phyloP scores from a whole-genome alignment of 495 filamentous ascomycete genomes.

The Aspergillus indologenus region DNA sequence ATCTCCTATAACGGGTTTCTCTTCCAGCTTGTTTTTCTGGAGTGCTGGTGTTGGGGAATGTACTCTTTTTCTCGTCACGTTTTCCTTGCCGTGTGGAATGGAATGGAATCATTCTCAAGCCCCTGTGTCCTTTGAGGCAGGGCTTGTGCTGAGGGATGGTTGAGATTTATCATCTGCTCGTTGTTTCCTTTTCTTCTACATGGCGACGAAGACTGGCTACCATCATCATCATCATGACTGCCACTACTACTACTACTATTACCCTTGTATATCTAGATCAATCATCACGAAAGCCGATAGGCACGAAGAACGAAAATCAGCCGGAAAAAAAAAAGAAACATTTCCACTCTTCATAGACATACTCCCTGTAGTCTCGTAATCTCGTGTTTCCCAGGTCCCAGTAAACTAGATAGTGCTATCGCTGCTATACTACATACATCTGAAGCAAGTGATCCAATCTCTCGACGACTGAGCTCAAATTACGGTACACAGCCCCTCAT shows the following conservation, averaged over 20 bases:
- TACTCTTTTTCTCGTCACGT: neutral
- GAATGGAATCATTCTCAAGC: too few relatives aligned
- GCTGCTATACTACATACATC: neutral
- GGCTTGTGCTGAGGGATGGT: constrained; percentile 13
- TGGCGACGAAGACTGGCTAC: constrained; percentile 25
- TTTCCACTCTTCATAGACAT: constrained; percentile 19
- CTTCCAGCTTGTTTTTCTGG: neutral
- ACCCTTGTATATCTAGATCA: constrained; percentile 2
- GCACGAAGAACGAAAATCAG: too few relatives aligned
- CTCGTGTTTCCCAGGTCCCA: neutral
- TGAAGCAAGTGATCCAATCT: neutral
- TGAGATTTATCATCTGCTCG: constrained; percentile 15
- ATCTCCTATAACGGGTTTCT: neutral
- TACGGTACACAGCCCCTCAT: constrained; percentile 12
- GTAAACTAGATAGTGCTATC: neutral
- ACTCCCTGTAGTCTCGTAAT: neutral
- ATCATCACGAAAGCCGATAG: constrained; percentile 1
- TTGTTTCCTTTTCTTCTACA: constrained; percentile 28
- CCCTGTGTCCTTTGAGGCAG: neutral
- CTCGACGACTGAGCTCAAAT: neutral
- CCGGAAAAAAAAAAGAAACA: constrained; percentile 19
- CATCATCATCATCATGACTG: constrained; percentile 1
- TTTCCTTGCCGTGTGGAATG: too few relatives aligned
- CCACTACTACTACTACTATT: neutral
- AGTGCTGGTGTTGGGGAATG: neutral